These are phyloP conservation scores for Noccaea caerulescens DNA, from an alignment of 345 rosid species.

Conservation along the genomic window DNA sequence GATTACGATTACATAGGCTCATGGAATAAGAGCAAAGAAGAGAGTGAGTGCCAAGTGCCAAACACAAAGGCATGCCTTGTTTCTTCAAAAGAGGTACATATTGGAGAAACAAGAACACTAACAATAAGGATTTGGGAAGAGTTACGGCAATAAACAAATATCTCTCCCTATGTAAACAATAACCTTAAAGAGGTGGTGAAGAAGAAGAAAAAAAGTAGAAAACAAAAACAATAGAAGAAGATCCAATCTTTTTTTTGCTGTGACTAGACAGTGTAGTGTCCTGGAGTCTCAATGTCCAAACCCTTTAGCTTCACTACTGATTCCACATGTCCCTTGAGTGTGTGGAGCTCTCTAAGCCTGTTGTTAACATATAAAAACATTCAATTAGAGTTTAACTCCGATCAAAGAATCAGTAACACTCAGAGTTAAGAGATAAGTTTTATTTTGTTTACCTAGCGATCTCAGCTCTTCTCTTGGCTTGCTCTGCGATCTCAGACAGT, in stretches of 20 bases:
- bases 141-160: conserved; percentile 41
- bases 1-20: conserved; percentile 38
- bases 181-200: conserved; percentile 25
- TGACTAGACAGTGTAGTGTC: conserved; percentile 73
- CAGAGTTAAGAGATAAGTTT: not conserved
- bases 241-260: conserved; percentile 1
- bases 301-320: conserved; percentile 91
- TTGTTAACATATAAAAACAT: not conserved
- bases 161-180: conserved; percentile 36
- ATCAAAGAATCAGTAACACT: not conserved
- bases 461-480: conserved; percentile 97
- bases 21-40: conserved; percentile 37
- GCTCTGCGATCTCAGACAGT: conserved; percentile 93
- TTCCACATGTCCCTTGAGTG: conserved; percentile 85
- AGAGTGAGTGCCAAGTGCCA: conserved; percentile 28
- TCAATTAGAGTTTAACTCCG: conserved; percentile 1
- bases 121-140: conserved; percentile 29
- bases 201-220: not conserved
- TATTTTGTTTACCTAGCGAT: conserved; percentile 67
- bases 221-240: conserved; percentile 26
- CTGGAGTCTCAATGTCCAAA: conserved; percentile 74
- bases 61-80: conserved; percentile 33
- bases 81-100: conserved; percentile 32
- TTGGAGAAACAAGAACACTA: conserved; percentile 2
- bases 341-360: conserved; percentile 82